Evolutionary conservation across 1,139 yeast genomes (phyloP).

Genomic region (Hemisphaericaspora subhashii): DNA sequence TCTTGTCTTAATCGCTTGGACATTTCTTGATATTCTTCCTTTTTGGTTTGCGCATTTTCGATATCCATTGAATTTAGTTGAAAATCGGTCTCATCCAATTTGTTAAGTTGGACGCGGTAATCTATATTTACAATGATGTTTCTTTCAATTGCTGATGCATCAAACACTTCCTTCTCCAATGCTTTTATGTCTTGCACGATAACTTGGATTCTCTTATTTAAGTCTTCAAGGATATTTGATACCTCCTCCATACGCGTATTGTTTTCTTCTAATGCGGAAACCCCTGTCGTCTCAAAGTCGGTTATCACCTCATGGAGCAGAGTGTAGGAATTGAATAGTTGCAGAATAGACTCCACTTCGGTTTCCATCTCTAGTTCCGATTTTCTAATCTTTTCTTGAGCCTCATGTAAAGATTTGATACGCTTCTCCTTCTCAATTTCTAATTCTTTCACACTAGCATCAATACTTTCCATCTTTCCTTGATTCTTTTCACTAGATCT

Average conservation of each 20-base stretch:
- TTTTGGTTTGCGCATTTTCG: conserved; percentile 62
- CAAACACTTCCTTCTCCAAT: conserved; percentile 33
- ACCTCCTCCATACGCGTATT: conserved; percentile 13
- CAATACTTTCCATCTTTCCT: conserved; percentile 16
- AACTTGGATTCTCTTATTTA: conserved; percentile 22
- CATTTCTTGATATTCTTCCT: conserved; percentile 62
- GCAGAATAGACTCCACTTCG: conserved; percentile 6
- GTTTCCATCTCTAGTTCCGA: conserved; percentile 14
- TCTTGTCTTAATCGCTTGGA: conserved; percentile 54
- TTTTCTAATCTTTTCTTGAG: conserved; percentile 21
- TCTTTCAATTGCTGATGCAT: conserved; percentile 36
- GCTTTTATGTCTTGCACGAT: conserved; percentile 22
- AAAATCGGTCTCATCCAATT: conserved; percentile 28
- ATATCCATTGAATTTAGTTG: conserved; percentile 39
- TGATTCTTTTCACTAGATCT: conserved; percentile 14
- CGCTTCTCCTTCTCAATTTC: conserved; percentile 16
- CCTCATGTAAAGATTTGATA: conserved; percentile 25
- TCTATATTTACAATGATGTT: conserved; percentile 44
- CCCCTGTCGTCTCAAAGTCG: conserved; percentile 23
- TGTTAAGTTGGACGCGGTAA: conserved; percentile 29
- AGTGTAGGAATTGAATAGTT: conserved; percentile 8
- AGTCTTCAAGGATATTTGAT: conserved; percentile 9
- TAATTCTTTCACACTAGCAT: conserved; percentile 15
- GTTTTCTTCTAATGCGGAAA: conserved; percentile 20
- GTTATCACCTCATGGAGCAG: conserved; percentile 15